phyloP scores from a whole-genome alignment of 2,329 filamentous ascomycete genomes.

The Apiospora malaysiana region DNA sequence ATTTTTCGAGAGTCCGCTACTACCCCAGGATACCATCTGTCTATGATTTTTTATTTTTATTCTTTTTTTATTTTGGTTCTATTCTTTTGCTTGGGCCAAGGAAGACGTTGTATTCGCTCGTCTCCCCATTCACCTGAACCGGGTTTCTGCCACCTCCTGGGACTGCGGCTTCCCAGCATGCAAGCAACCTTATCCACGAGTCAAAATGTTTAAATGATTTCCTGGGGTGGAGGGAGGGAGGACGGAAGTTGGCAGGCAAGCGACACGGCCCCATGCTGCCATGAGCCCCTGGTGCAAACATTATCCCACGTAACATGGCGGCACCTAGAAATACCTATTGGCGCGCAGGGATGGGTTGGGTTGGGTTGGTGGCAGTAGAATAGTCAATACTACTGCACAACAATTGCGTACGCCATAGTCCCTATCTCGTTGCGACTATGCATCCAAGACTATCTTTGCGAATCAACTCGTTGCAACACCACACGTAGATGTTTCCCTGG shows the following conservation, averaged over 20 bases:
- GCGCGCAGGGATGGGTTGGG: background rate
- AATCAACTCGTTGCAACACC: background rate
- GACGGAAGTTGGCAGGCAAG: background rate
- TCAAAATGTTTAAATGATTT: background rate
- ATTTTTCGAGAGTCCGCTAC: background rate
- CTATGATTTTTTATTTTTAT: too few species aligned
- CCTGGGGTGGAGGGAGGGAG: background rate
- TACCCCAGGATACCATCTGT: too few species aligned
- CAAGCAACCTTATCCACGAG: background rate
- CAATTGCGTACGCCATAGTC: background rate
- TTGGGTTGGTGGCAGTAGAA: background rate
- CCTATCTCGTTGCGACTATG: background rate
- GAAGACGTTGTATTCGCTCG: background rate
- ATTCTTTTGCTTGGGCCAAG: background rate
- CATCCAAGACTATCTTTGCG: background rate
- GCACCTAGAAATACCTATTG: background rate
- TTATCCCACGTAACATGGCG: background rate
- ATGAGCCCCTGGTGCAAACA: slow-evolving; percentile 7
- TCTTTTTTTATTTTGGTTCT: too few species aligned
- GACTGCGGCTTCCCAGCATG: background rate
- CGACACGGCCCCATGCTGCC: background rate
- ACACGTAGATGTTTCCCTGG: too few species aligned
- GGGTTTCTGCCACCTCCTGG: background rate
- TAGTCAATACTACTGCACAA: background rate
- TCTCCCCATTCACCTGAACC: slow-evolving; percentile 1